A percentile compares a stretch with the other conserved stretches of the same genome.
These are phyloP conservation scores for Candida frijolesensis DNA, from an alignment of 1,139 yeast genomes.

Conservation along the genomic window DNA sequence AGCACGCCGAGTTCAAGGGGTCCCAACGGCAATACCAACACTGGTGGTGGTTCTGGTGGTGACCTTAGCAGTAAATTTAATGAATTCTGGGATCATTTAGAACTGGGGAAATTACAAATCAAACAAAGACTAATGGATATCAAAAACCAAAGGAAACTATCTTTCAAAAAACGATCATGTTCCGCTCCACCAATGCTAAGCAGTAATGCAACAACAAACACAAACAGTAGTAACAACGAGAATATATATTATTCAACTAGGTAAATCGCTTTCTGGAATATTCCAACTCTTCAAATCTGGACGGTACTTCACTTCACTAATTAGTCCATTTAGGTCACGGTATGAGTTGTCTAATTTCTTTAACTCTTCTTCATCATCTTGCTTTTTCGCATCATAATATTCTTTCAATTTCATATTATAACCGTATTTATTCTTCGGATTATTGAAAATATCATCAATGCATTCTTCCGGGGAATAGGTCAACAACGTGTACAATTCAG, in stretches of 20 bases:
- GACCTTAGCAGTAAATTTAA: conserved; percentile 12
- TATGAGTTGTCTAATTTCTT: conserved; percentile 43
- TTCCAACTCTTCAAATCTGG: conserved; percentile 51
- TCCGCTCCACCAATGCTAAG: conserved; percentile 2
- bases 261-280: conserved; percentile 5
- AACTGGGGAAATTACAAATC: conserved; percentile 13
- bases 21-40: neutral
- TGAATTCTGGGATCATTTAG: conserved; percentile 16
- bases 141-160: conserved; percentile 10
- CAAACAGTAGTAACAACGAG: conserved; percentile 1
- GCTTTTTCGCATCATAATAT: conserved; percentile 14
- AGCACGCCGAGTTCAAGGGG: conserved; percentile 1
- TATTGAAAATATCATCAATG: conserved; percentile 69
- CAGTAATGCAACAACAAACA: neutral
- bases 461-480: conserved; percentile 75
- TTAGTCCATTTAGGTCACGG: conserved; percentile 47
- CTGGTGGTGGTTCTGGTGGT: neutral
- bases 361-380: conserved; percentile 12
- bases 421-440: conserved; percentile 60
- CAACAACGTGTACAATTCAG: conserved; percentile 56
- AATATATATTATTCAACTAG: conserved; percentile 6
- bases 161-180: conserved; percentile 6
- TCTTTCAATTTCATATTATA: conserved; percentile 46
- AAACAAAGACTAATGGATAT: conserved; percentile 15
- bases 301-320: conserved; percentile 42